These are phyloP conservation scores for Trichoderma virens DNA, from an alignment of 495 filamentous ascomycete genomes.

Conservation along the genomic window DNA sequence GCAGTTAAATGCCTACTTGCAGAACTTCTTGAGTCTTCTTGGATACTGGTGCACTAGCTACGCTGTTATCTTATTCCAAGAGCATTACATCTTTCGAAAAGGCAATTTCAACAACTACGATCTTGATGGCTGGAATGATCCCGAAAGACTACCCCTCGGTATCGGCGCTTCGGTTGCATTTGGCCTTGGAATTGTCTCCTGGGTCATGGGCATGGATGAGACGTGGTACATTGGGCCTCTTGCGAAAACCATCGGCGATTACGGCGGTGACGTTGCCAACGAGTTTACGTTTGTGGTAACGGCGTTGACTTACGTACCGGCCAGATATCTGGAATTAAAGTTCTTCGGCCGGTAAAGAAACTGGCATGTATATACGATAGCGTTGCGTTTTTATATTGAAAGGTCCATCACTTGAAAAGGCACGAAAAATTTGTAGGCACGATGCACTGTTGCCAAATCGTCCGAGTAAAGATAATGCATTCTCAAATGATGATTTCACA, in stretches of 20 bases:
- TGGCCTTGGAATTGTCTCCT: conserved; percentile 35
- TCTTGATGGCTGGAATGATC: conserved; percentile 44
- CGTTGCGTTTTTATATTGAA: too few relatives aligned
- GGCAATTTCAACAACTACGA: conserved; percentile 36
- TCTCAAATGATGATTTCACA: too few relatives aligned
- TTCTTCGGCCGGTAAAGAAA: not conserved
- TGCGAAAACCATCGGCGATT: conserved; percentile 36
- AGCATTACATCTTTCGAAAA: conserved; percentile 53
- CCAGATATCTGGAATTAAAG: not conserved
- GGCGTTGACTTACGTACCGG: not conserved
- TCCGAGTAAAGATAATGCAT: too few relatives aligned
- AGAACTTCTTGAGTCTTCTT: conserved; percentile 50
- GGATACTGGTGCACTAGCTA: conserved; percentile 55
- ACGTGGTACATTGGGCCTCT: conserved; percentile 45
- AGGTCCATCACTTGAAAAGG: too few relatives aligned
- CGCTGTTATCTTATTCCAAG: conserved; percentile 49
- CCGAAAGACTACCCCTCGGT: conserved; percentile 37
- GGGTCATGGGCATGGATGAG: conserved; percentile 44
- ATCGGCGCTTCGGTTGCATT: conserved; percentile 40
- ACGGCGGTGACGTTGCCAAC: conserved; percentile 50
- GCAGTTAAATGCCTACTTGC: conserved; percentile 32
- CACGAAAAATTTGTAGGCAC: too few relatives aligned
- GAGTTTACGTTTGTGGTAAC: conserved; percentile 46
- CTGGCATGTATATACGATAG: too few relatives aligned
- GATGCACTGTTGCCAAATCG: too few relatives aligned